A percentile compares a stretch with the other conserved stretches of the same genome.
phyloP scores from a whole-genome alignment of 331 rosid species.

The Ulmus americana region DNA sequence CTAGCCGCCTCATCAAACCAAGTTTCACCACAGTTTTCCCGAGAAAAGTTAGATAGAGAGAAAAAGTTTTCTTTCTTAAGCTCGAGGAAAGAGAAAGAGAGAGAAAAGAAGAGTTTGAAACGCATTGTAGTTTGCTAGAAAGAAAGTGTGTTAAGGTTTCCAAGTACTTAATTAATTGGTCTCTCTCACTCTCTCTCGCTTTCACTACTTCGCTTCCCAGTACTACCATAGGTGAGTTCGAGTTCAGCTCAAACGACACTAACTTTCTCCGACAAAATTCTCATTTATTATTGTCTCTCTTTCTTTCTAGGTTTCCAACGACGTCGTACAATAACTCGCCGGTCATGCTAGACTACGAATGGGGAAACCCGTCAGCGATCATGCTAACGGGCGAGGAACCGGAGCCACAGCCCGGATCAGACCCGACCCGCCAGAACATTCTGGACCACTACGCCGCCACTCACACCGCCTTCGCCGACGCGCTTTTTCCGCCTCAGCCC shows the following conservation, averaged over 20 bases:
- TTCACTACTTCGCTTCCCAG: not conserved
- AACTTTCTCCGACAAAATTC: no score
- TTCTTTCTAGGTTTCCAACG: constrained; percentile 2
- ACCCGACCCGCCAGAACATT: constrained; percentile 50
- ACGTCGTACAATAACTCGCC: constrained; percentile 3
- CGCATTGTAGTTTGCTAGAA: not conserved
- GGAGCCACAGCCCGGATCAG: constrained; percentile 34
- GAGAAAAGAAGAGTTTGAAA: not conserved
- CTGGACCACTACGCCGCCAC: constrained; percentile 50
- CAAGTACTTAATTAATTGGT: no score
- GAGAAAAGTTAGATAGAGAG: constrained; percentile 18
- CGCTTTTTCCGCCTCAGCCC: constrained; percentile 17
- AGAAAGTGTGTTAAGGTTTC: no score
- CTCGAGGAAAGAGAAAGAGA: not conserved
- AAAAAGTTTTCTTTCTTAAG: not conserved
- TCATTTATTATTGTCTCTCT: no score
- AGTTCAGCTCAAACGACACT: no score
- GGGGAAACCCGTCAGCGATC: constrained; percentile 72
- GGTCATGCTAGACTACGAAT: constrained; percentile 78
- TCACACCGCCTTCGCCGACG: constrained; percentile 33
- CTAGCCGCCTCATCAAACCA: constrained; percentile 67
- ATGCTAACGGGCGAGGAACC: constrained; percentile 56
- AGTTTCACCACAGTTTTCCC: constrained; percentile 13
- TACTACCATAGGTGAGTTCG: not conserved
- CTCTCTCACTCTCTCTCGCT: not conserved